phyloP scores from a whole-genome alignment of 2,329 filamentous ascomycete species.

The Didymella pinodella region DNA sequence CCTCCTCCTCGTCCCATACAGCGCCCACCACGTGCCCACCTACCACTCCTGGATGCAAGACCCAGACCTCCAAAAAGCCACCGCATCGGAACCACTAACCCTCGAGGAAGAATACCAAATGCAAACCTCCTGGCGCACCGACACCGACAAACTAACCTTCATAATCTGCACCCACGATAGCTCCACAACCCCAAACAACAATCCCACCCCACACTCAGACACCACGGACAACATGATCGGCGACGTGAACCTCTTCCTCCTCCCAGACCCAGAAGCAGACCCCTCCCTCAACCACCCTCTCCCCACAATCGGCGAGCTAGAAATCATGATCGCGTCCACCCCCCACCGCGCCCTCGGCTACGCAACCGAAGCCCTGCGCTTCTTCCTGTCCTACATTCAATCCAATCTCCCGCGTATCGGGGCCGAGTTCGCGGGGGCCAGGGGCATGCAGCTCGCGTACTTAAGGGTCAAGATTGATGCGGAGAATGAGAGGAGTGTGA shows the following conservation, averaged over 20 bases:
- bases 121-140: constrained; percentile 84
- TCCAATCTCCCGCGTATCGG: constrained; percentile 64
- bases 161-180: constrained; percentile 69
- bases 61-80: constrained; percentile 78
- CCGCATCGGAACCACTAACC: constrained; percentile 84
- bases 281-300: constrained; percentile 24
- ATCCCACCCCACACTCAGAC: constrained; percentile 52
- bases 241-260: constrained; percentile 73
- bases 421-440: constrained; percentile 57
- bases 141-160: constrained; percentile 89
- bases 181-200: not conserved
- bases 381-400: constrained; percentile 74
- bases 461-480: constrained; percentile 69
- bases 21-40: constrained; percentile 76
- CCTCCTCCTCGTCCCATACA: constrained; percentile 84
- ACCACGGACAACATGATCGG: constrained; percentile 57
- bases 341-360: constrained; percentile 67
- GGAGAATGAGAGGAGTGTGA: constrained; percentile 64
- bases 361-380: constrained; percentile 69
- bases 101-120: constrained; percentile 87
- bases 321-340: constrained; percentile 79
- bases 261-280: constrained; percentile 32
- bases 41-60: constrained; percentile 96
- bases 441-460: constrained; percentile 45
- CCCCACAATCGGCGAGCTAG: constrained; percentile 71